Evolutionary conservation across 1,284 basidiomycete genomes (phyloP), one percentile per base, ranked within the genome.

Genomic region (Ganoderma lucidum): DNA sequence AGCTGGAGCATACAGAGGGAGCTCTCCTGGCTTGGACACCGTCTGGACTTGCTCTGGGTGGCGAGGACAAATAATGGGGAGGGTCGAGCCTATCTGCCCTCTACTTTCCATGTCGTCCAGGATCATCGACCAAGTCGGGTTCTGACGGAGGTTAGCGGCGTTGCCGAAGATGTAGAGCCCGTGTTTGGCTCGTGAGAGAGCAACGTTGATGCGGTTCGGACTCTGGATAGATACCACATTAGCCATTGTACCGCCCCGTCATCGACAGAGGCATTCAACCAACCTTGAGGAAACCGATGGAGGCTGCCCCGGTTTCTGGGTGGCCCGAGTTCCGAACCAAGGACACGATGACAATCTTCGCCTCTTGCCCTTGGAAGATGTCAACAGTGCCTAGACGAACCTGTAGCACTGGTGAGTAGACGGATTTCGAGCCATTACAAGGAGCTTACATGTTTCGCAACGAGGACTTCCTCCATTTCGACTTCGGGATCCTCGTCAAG

Each of bases 331-430:
- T 93, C 63, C 92, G 82, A n/a, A 93, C 92, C 6, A 93, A 83
- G 0, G 92, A 93, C 1, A 94, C 79, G 42, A 93, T 92, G 51
- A 93, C 84, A 65, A 93, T 86, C 82, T 85, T 71, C 0, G 85
- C 90, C 80, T 91, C 91, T 73, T 92, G 88, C 5, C 91, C 92
- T 78, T 94, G 93, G 75, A 89, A 94, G 68, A 90, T 93, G 72
- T 94, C 92, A 1, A 94, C 86, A 0, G 92, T 93, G 19, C 91
- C 86, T 3, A 93, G 80, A 23, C 85, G 86, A 42, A 93, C 86
- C 90, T 93, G 37, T 14, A 39, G 53, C 17, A 32, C 64, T 23
- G 3, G 19, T n/a, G 19, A 53, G 41, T 4, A 63, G 58, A 32
- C 15, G 9, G 28, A 1, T 12, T 12, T 51, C 6, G 12, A 45